Evolutionary conservation across 176 grass and related monocot species (phyloP).

Genomic region (Luzula sylvatica): DNA sequence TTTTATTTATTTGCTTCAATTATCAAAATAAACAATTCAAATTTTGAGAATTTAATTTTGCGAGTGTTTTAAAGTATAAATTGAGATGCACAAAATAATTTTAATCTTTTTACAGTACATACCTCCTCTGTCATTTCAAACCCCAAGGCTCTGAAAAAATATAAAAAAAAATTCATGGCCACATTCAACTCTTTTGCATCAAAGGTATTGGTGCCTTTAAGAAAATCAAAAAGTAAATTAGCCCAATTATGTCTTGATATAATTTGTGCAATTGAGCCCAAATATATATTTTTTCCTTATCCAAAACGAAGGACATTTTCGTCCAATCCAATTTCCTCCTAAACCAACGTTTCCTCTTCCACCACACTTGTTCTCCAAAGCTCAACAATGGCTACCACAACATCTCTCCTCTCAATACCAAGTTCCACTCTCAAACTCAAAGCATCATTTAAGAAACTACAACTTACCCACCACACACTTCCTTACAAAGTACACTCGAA

Average conservation of each 20-base stretch:
- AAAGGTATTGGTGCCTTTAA: constrained; percentile 65
- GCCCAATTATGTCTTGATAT: no score
- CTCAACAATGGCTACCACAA: constrained; percentile 14
- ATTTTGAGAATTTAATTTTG: background rate
- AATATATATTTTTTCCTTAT: no score
- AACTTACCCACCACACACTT: background rate
- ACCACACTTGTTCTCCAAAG: no score
- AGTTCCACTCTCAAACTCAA: background rate
- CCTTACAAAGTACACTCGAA: constrained; percentile 3
- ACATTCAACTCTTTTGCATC: constrained; percentile 88
- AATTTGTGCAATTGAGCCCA: no score
- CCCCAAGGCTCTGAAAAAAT: constrained; percentile 68
- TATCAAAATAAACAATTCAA: constrained; percentile 18
- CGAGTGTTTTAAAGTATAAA: no score
- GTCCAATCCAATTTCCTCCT: no score
- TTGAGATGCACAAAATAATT: no score
- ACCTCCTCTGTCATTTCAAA: constrained; percentile 97
- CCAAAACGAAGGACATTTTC: no score
- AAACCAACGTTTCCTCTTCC: no score
- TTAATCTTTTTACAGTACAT: constrained; percentile 7
- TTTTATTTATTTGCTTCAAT: constrained; percentile 72
- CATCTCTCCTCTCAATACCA: constrained; percentile 17
- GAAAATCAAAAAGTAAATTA: background rate
- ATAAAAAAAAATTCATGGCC: constrained; percentile 39
- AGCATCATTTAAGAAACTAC: background rate